Percentiles rank a stretch among this genome's conserved stretches.
These are phyloP conservation scores for Malassezia brasiliensis DNA, from an alignment of 1,284 basidiomycete species.

Conservation along the genomic window DNA sequence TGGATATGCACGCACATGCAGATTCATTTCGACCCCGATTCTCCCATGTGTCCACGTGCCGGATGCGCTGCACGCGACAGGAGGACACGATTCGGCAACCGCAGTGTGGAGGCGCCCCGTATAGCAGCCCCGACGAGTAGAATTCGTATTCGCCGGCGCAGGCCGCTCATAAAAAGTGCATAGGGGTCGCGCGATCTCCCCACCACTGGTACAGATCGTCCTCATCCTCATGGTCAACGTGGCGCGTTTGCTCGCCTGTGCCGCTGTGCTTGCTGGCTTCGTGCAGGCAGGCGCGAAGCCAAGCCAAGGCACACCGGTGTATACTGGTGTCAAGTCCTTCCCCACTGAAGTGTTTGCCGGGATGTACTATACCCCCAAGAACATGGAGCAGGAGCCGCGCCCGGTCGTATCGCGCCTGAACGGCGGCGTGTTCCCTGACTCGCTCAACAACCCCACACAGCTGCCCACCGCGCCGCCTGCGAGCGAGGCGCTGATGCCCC, in stretches of 20 bases:
- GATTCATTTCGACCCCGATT: no score
- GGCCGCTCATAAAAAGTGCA: no score
- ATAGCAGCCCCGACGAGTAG: no score
- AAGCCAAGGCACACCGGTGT: conserved; percentile 19
- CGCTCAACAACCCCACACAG: conserved; percentile 59
- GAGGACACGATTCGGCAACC: no score
- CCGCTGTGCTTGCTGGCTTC: neutral
- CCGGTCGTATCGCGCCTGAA: conserved; percentile 30
- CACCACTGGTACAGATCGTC: no score
- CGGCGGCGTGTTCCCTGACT: conserved; percentile 48
- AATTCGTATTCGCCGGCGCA: no score
- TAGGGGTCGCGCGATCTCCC: no score
- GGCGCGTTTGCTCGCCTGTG: neutral
- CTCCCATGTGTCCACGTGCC: no score
- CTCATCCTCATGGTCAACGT: neutral
- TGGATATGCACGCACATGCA: no score
- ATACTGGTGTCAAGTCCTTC: conserved; percentile 41
- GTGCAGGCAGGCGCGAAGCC: conserved; percentile 10
- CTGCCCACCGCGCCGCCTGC: conserved; percentile 50
- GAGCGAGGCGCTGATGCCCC: conserved; percentile 9
- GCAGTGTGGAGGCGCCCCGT: no score
- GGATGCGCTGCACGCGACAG: no score
- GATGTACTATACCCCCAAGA: conserved; percentile 26
- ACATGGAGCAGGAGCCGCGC: conserved; percentile 29
- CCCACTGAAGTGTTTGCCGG: conserved; percentile 39